Conservation (phyloP, 2,329 filamentous ascomycete species). For the Fusarium poae region DNA sequence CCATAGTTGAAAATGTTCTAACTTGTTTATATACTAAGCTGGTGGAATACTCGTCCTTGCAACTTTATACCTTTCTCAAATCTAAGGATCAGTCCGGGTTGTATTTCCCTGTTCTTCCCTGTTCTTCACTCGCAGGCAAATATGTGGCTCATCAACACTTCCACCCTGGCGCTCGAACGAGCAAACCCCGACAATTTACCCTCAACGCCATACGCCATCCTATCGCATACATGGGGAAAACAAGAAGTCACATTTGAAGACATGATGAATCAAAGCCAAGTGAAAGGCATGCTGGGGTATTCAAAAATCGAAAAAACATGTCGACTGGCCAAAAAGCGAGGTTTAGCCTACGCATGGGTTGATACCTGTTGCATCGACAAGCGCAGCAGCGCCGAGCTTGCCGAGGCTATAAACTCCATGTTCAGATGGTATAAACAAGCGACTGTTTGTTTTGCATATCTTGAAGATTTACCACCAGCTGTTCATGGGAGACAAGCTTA, state of each 20-base stretch:
- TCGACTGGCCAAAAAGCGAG: not conserved
- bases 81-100: too few relatives aligned
- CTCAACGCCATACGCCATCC: not conserved
- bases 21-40: too few relatives aligned
- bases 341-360: slow-evolving; percentile 1
- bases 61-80: too few relatives aligned
- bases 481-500: fast-evolving
- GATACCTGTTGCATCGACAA: slow-evolving; percentile 19
- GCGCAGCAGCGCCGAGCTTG: slow-evolving; percentile 12
- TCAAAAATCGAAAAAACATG: slow-evolving; percentile 1
- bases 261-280: not conserved
- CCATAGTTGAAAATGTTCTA: too few relatives aligned
- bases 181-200: not conserved
- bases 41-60: too few relatives aligned
- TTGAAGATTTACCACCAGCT: not conserved
- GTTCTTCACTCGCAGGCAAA: fast-evolving
- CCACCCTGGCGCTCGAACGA: not conserved
- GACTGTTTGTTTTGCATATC: slow-evolving; percentile 1
- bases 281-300: not conserved
- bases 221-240: slow-evolving; percentile 6
- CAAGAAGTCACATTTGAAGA: slow-evolving; percentile 15
- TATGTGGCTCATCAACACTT: slow-evolving; percentile 12
- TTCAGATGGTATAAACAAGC: slow-evolving; percentile 9
- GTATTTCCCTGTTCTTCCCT: too few relatives aligned
- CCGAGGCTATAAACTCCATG: slow-evolving; percentile 14